These are phyloP conservation scores for Didymella pinodella DNA, from an alignment of 2,329 filamentous ascomycete species.

Conservation along the genomic window DNA sequence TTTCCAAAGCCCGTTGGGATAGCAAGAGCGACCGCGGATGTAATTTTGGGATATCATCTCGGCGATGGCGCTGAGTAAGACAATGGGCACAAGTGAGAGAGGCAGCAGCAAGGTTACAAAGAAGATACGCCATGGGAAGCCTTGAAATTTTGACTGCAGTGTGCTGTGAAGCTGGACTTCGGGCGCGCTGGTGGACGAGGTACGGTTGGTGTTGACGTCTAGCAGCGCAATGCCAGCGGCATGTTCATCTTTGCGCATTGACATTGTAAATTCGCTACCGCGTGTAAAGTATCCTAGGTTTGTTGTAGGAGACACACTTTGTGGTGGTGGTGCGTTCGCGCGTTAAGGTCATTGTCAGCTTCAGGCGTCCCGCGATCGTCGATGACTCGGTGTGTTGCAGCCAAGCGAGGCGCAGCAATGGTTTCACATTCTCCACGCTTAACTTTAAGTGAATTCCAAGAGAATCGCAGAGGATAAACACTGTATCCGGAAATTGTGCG, in stretches of 20 bases:
- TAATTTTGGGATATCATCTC: slow-evolving; percentile 40
- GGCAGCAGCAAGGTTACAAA: slow-evolving; percentile 30
- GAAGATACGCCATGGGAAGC: slow-evolving; percentile 37
- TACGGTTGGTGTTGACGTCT: background rate
- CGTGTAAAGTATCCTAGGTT: background rate
- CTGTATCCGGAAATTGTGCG: too few species aligned
- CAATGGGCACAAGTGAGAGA: slow-evolving; percentile 35
- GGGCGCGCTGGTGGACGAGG: background rate
- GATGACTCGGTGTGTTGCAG: background rate
- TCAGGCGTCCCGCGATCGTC: slow-evolving; percentile 13
- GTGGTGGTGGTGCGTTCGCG: background rate
- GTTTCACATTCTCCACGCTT: background rate
- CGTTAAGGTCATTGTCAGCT: slow-evolving; percentile 8
- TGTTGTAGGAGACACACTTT: background rate
- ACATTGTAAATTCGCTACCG: background rate
- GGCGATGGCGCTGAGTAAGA: slow-evolving; percentile 39
- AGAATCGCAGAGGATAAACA: background rate
- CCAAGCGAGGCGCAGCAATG: slow-evolving; percentile 19
- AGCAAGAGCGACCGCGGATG: slow-evolving; percentile 39
- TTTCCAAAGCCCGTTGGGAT: slow-evolving; percentile 46
- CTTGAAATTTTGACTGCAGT: slow-evolving; percentile 21
- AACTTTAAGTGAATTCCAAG: background rate
- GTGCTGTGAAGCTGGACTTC: slow-evolving; percentile 10
- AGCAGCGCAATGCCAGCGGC: background rate
- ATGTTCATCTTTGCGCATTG: background rate